Percentiles rank a stretch among this genome's conserved stretches.
These are phyloP conservation scores for Tylopilus rubrobrunneus DNA, from an alignment of 768 basidiomycete genomes.

Conservation along the genomic window DNA sequence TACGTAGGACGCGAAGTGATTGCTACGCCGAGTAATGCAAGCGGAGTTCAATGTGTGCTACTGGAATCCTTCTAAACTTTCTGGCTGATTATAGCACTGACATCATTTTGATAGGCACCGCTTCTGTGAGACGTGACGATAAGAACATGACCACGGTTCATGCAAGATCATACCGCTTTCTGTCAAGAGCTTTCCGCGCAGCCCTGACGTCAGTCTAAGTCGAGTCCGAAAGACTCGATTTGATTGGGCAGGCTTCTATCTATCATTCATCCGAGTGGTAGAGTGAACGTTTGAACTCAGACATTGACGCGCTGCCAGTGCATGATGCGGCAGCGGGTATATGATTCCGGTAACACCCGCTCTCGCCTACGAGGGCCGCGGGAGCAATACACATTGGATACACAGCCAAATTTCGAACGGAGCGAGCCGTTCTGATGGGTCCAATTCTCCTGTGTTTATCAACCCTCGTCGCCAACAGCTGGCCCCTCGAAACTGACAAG, in stretches of 20 bases:
- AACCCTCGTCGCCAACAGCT: constrained; percentile 5
- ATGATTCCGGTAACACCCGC: background rate
- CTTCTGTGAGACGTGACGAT: constrained; percentile 11
- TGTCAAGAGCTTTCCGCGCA: constrained; percentile 17
- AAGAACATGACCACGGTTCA: background rate
- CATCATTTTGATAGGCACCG: constrained; percentile 23
- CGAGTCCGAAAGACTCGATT: background rate
- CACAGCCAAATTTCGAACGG: constrained; percentile 7
- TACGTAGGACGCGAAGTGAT: constrained; percentile 10
- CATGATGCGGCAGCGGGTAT: background rate
- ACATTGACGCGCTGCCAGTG: background rate
- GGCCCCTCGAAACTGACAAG: constrained; percentile 6
- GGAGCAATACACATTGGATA: constrained; percentile 1
- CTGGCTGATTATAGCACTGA: constrained; percentile 15
- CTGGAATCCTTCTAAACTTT: constrained; percentile 13
- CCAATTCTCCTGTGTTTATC: background rate
- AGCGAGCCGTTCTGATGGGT: constrained; percentile 1
- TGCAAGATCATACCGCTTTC: constrained; percentile 7
- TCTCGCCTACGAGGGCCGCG: background rate
- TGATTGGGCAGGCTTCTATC: background rate
- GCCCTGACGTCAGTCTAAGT: constrained; percentile 25
- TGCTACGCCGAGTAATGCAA: constrained; percentile 8
- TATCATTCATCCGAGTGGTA: background rate
- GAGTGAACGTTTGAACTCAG: background rate
- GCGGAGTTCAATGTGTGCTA: constrained; percentile 15